Base-by-base conservation (phyloP, 2,329 filamentous ascomycete species). In the Colletotrichum shisoi region DNA sequence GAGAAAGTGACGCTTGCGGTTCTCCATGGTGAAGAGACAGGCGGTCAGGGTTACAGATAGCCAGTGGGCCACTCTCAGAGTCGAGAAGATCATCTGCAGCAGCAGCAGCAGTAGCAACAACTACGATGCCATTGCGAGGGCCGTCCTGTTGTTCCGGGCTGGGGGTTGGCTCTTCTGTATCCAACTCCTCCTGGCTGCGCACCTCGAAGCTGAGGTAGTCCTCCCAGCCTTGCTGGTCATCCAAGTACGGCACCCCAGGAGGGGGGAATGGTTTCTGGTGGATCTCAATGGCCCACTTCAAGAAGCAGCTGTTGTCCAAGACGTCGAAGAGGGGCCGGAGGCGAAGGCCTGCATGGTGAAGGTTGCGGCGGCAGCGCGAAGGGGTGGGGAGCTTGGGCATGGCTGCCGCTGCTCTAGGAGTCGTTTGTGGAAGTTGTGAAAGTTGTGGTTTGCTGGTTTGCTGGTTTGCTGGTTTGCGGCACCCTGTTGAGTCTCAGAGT, bases 71-170 rank as follows among this genome's bases (percentile, higher is more conserved):
- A 4, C 6, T 52, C 3, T 19, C 31, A 9, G n/a, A 4, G 49
- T 52, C 49, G 27, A 52, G 49, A 37, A 39, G 49, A 19, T 31
- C 31, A 21, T n/a, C 13, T 19, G 49, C 49, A 7, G 49, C 49
- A 7, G 49, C 49, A 7, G 49, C 21, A 21, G 21, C 21, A 21
- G 21, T 21, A 21, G 21, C 31, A 31, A 19, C 49, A 39, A 39
- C 49, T 52, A 39, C 17, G n/a, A 52, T 31, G 12, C 49, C 49
- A 7, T 13, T 6, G 9, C 15, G 7, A 9, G 11, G 7, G 49
- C 19, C 9, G 5, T 19, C n/a, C 0, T 52, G 3, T 12, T 52
- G 49, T n/a, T 21, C 4, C 11, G n/a, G 13, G 11, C 15, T 17
- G 5, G 31, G 49, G 48, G 8, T n/a, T 51, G 48, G 17, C 4